Evolutionary conservation across 2,329 filamentous ascomycete genomes (phyloP).

Genomic region (Biscogniauxia marginata): DNA sequence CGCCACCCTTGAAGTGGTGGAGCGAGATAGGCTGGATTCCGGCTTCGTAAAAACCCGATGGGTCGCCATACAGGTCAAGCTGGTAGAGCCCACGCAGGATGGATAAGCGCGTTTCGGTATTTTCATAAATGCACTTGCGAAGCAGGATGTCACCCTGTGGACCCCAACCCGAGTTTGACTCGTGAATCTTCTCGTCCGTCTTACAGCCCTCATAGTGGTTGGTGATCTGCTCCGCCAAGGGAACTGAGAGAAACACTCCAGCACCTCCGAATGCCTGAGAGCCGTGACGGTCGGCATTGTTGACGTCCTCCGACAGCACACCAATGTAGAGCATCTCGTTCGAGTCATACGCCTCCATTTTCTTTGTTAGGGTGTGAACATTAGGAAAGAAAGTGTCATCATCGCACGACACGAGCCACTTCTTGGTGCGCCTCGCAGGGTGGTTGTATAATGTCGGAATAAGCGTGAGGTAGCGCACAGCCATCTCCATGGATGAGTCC

Average conservation of each 20-base stretch:
- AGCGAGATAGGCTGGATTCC: slow-evolving; percentile 59
- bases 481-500: slow-evolving; percentile 54
- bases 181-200: slow-evolving; percentile 49
- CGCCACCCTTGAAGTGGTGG: slow-evolving; percentile 63
- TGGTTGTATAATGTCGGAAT: slow-evolving; percentile 55
- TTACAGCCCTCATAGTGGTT: slow-evolving; percentile 46
- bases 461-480: slow-evolving; percentile 56
- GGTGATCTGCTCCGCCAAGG: slow-evolving; percentile 46
- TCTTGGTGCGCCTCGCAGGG: slow-evolving; percentile 45
- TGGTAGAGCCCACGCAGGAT: slow-evolving; percentile 59
- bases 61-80: slow-evolving; percentile 59
- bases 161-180: slow-evolving; percentile 58
- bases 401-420: slow-evolving; percentile 62
- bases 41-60: slow-evolving; percentile 63
- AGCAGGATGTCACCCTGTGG: slow-evolving; percentile 61
- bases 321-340: slow-evolving; percentile 57
- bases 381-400: slow-evolving; percentile 66
- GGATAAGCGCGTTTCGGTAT: slow-evolving; percentile 58
- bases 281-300: slow-evolving; percentile 58
- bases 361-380: slow-evolving; percentile 52
- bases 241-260: slow-evolving; percentile 59
- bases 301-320: slow-evolving; percentile 60
- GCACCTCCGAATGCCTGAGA: slow-evolving; percentile 64
- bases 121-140: slow-evolving; percentile 63
- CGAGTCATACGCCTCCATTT: slow-evolving; percentile 52